Percentiles rank a stretch among this genome's conserved stretches.
Evolutionary conservation across 345 rosid genomes (phyloP).

Genomic region (Salix viminalis): DNA sequence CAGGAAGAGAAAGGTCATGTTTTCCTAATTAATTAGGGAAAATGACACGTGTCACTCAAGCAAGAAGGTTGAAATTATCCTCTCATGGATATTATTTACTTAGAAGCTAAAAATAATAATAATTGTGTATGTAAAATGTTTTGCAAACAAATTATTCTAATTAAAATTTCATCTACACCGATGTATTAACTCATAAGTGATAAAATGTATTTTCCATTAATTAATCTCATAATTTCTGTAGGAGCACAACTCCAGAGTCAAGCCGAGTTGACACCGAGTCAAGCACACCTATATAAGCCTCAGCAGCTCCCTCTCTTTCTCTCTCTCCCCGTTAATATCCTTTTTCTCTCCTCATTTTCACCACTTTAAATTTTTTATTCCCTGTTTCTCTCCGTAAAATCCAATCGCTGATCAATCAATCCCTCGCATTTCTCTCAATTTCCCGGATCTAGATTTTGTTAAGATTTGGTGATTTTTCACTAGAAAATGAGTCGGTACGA

Average conservation of each 20-base stretch:
- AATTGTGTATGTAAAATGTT: too few relatives aligned
- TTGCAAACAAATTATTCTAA: too few relatives aligned
- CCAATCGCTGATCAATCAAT: background rate
- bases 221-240: too few relatives aligned
- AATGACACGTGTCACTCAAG: too few relatives aligned
- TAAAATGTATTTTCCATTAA: too few relatives aligned
- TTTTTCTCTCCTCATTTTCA: background rate
- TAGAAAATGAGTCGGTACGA: constrained; percentile 59
- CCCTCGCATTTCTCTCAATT: background rate
- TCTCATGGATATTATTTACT: too few relatives aligned
- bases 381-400: background rate
- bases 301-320: background rate
- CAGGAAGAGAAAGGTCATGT: too few relatives aligned
- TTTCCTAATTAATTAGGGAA: too few relatives aligned
- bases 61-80: too few relatives aligned
- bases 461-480: constrained; percentile 18
- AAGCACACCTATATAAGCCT: background rate
- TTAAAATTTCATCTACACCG: too few relatives aligned
- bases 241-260: background rate
- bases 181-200: too few relatives aligned
- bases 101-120: too few relatives aligned
- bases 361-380: background rate
- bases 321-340: background rate
- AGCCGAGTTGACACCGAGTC: background rate
- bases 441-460: background rate